Conservation (phyloP, 805 yeast species). For the Blastobotrys attinorum region DNA sequence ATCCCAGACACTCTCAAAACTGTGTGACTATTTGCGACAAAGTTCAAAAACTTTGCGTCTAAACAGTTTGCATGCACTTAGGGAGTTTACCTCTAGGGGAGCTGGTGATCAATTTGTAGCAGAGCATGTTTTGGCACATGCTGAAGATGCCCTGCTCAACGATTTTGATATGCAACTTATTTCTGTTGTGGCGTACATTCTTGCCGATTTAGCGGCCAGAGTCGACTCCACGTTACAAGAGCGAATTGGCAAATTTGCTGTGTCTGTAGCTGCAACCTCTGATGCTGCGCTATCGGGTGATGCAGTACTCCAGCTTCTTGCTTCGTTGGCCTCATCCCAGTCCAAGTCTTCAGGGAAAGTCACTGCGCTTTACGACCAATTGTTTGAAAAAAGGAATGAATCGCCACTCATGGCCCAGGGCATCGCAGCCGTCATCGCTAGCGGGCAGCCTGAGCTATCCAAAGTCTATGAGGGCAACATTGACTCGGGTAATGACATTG, state of each 20-base stretch:
- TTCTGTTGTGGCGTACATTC: slow-evolving; percentile 1
- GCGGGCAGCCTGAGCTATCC: slow-evolving; percentile 5
- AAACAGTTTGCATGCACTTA: slow-evolving; percentile 18
- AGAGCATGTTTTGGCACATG: slow-evolving; percentile 1
- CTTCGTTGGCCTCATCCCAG: neutral
- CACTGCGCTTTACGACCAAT: neutral
- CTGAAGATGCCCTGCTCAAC: neutral
- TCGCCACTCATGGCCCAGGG: slow-evolving; percentile 19
- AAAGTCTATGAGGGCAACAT: slow-evolving; percentile 18
- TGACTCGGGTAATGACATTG: slow-evolving; percentile 14
- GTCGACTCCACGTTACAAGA: neutral
- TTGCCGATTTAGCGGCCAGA: neutral
- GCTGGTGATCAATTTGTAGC: neutral
- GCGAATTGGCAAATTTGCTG: neutral
- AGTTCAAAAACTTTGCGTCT: slow-evolving; percentile 20
- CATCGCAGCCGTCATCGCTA: slow-evolving; percentile 2
- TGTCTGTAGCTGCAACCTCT: neutral
- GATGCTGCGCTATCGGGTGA: neutral
- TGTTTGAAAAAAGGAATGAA: neutral
- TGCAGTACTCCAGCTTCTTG: neutral
- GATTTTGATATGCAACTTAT: slow-evolving; percentile 5
- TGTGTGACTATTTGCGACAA: slow-evolving; percentile 17
- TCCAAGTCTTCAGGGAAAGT: neutral
- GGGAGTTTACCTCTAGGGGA: neutral
- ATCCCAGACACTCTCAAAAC: slow-evolving; percentile 11